Conservation (phyloP, 495 filamentous ascomycete genomes). For the Aspergillus olivimuriae region DNA sequence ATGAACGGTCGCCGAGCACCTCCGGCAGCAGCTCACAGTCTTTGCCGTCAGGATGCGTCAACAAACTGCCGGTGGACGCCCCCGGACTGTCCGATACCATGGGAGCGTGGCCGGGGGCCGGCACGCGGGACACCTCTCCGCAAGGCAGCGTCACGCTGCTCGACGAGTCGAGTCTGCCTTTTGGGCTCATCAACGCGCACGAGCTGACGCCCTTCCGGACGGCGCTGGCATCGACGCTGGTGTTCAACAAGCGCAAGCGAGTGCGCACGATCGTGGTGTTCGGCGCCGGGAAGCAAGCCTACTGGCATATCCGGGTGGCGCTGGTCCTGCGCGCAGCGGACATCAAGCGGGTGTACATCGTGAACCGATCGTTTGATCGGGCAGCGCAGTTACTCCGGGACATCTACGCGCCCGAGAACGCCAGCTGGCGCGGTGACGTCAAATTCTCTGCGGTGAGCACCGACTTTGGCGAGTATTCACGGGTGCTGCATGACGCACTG, state of each 20-base stretch:
- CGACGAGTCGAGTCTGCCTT: slow-evolving; percentile 56
- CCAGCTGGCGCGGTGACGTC: slow-evolving; percentile 50
- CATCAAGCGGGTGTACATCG: slow-evolving; percentile 70
- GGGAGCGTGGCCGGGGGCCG: slow-evolving; percentile 35
- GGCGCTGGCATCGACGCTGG: slow-evolving; percentile 69
- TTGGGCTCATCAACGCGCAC: slow-evolving; percentile 76
- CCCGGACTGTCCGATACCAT: slow-evolving; percentile 25
- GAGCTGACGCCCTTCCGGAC: slow-evolving; percentile 92
- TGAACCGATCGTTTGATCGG: slow-evolving; percentile 65
- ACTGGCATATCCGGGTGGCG: slow-evolving; percentile 85
- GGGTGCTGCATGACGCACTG: slow-evolving; percentile 61
- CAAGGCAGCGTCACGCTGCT: slow-evolving; percentile 75
- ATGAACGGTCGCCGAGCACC: slow-evolving; percentile 14
- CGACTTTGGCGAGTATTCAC: slow-evolving; percentile 62
- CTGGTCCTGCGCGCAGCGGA: slow-evolving; percentile 65
- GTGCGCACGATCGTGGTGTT: slow-evolving; percentile 76
- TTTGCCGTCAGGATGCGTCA: slow-evolving; percentile 28
- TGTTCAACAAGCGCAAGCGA: slow-evolving; percentile 62
- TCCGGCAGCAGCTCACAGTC: slow-evolving; percentile 21
- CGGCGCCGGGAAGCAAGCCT: slow-evolving; percentile 85
- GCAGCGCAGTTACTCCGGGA: slow-evolving; percentile 48
- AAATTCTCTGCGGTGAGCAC: slow-evolving; percentile 67
- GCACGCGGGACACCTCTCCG: slow-evolving; percentile 54
- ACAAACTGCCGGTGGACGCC: slow-evolving; percentile 27
- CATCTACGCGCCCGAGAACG: slow-evolving; percentile 47